Percentiles rank a stretch among this genome's conserved stretches.
Conservation (phyloP, 2,329 filamentous ascomycete genomes). For the Aspergillus bombycis region DNA sequence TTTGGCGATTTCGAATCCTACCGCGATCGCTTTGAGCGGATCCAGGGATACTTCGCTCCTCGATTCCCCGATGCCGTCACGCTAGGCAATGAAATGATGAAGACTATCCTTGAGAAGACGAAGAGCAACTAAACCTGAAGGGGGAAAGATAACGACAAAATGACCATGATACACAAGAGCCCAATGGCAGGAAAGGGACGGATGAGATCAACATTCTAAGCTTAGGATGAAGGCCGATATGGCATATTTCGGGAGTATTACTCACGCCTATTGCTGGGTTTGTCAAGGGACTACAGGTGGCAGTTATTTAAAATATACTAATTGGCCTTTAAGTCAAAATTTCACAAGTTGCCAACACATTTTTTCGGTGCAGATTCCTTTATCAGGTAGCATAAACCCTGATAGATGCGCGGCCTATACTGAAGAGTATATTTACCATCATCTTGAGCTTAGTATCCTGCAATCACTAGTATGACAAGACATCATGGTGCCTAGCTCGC, state of each 20-base stretch:
- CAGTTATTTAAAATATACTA: not conserved
- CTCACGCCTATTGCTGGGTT: not conserved
- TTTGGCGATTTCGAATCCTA: conserved; percentile 93
- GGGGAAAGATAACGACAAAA: not conserved
- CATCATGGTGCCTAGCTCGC: not conserved
- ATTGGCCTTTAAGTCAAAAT: not conserved
- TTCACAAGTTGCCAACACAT: not conserved
- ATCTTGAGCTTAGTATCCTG: not conserved
- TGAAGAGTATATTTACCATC: not conserved
- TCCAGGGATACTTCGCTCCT: conserved; percentile 88
- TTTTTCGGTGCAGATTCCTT: not conserved
- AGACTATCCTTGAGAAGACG: conserved; percentile 85
- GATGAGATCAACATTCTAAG: not conserved
- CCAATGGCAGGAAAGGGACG: not conserved
- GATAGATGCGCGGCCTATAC: not conserved
- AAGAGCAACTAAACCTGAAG: conserved; percentile 14
- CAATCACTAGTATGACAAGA: not conserved
- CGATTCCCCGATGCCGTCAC: conserved; percentile 84
- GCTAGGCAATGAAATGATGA: conserved; percentile 96
- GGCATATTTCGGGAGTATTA: not conserved
- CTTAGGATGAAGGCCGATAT: not conserved
- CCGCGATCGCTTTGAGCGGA: conserved; percentile 85
- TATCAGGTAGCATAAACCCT: not conserved
- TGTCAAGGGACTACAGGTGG: not conserved
- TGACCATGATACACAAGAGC: not conserved